These are phyloP conservation scores for Dittrichia graveolens DNA, from an alignment of 129 eudicot genomes.

Conservation along the genomic window DNA sequence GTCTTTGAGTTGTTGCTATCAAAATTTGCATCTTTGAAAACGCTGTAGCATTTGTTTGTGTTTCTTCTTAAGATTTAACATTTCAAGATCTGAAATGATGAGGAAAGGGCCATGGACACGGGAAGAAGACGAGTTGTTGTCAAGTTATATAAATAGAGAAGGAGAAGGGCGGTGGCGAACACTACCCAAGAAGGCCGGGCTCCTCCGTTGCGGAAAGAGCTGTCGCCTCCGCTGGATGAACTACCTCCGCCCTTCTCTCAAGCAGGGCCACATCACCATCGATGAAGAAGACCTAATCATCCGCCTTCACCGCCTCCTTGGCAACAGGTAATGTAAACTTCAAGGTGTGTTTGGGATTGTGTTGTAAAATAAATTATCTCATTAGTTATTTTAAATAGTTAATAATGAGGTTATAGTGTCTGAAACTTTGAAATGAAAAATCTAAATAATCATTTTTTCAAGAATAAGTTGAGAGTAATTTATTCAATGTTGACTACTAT, in stretches of 20 bases:
- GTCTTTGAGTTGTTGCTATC: background rate
- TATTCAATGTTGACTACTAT: no score
- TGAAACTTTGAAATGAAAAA: no score
- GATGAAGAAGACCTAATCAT: conserved; percentile 82
- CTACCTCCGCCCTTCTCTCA: conserved; percentile 66
- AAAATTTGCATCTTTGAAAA: background rate
- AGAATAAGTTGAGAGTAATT: no score
- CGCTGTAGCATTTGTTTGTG: background rate
- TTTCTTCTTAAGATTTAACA: background rate
- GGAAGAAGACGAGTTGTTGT: conserved; percentile 62
- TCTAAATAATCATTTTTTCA: no score
- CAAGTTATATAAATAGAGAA: conserved; percentile 48
- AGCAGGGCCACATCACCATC: conserved; percentile 59
- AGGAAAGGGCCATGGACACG: conserved; percentile 79
- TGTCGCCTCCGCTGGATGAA: conserved; percentile 92
- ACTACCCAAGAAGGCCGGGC: conserved; percentile 59
- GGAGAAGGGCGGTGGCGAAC: conserved; percentile 70
- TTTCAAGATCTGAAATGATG: conserved; percentile 27
- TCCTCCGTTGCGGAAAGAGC: conserved; percentile 70
- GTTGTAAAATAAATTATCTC: background rate
- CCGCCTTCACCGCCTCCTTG: conserved; percentile 79
- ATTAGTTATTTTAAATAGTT: background rate
- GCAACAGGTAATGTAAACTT: conserved; percentile 53
- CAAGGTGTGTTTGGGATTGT: background rate
- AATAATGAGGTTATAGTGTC: no score